These are phyloP conservation scores for Ceratocystis albifundus DNA, from an alignment of 2,329 filamentous ascomycete genomes.

Conservation along the genomic window DNA sequence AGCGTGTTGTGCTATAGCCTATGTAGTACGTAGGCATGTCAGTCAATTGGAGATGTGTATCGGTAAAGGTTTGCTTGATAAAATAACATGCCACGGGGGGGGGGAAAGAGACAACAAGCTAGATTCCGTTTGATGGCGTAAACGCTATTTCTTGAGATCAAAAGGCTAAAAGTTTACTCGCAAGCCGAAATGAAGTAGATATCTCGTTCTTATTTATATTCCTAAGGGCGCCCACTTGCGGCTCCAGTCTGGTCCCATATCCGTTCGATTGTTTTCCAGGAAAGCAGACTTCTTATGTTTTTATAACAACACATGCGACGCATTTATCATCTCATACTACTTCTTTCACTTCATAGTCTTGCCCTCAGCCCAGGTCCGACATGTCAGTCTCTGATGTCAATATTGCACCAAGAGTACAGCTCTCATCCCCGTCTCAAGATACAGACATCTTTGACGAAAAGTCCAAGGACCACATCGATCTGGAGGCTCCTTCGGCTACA, in stretches of 20 bases:
- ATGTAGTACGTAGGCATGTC: neutral
- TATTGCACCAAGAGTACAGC: neutral
- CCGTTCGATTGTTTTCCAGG: neutral
- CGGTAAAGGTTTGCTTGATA: neutral
- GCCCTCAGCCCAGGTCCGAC: neutral
- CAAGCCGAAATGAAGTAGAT: neutral
- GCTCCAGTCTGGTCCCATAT: neutral
- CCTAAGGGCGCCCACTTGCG: neutral
- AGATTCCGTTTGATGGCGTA: neutral
- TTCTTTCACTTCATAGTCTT: neutral
- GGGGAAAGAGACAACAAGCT: neutral
- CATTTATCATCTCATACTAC: neutral
- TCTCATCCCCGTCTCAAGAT: constrained; percentile 8
- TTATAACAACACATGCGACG: neutral
- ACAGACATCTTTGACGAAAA: constrained; percentile 16
- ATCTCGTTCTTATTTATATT: neutral
- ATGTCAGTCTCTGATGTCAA: neutral
- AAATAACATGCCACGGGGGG: neutral
- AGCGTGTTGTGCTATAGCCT: neutral
- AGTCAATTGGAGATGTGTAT: neutral
- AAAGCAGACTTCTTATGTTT: neutral
- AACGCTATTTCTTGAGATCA: neutral
- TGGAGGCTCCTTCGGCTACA: neutral
- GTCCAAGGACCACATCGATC: neutral
- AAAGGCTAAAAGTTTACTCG: neutral